These are phyloP conservation scores for Boletus coccyginus DNA, from an alignment of 768 basidiomycete genomes.

Conservation along the genomic window DNA sequence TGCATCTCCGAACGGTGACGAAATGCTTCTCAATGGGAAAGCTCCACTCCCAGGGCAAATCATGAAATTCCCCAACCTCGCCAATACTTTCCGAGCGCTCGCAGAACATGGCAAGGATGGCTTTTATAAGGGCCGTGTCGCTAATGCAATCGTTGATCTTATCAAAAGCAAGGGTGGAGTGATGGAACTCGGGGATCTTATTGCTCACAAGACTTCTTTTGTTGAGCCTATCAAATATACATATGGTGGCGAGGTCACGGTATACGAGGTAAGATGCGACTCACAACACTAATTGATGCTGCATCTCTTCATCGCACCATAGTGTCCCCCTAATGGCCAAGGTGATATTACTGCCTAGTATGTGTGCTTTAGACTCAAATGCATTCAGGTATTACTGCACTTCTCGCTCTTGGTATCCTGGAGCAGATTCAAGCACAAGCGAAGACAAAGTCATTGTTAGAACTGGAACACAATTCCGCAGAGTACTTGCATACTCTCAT, in stretches of 20 bases:
- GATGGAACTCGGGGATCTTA: conserved; percentile 93
- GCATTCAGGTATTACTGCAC: conserved; percentile 73
- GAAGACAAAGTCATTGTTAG: conserved; percentile 61
- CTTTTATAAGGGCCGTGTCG: conserved; percentile 90
- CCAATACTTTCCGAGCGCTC: conserved; percentile 76
- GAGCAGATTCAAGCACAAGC: conserved; percentile 81
- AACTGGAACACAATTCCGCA: conserved; percentile 88
- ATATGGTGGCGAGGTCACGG: conserved; percentile 78
- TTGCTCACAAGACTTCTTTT: conserved; percentile 71
- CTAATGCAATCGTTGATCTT: conserved; percentile 85
- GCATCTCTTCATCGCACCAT: not conserved
- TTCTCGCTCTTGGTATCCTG: conserved; percentile 89
- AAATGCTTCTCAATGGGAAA: conserved; percentile 83
- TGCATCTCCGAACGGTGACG: conserved; percentile 81
- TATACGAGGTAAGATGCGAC: conserved; percentile 73
- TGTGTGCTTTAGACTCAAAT: not conserved
- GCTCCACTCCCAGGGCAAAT: conserved; percentile 87
- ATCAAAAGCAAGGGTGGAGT: conserved; percentile 85
- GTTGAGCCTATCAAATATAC: conserved; percentile 93
- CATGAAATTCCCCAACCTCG: conserved; percentile 77
- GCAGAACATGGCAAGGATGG: conserved; percentile 84
- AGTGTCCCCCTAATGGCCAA: conserved; percentile 98
- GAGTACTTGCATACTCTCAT: conserved; percentile 87
- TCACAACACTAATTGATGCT: not conserved
- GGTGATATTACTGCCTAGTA: conserved; percentile 39